These are phyloP conservation scores for Mycena galopus DNA, from an alignment of 768 basidiomycete genomes.

Conservation along the genomic window DNA sequence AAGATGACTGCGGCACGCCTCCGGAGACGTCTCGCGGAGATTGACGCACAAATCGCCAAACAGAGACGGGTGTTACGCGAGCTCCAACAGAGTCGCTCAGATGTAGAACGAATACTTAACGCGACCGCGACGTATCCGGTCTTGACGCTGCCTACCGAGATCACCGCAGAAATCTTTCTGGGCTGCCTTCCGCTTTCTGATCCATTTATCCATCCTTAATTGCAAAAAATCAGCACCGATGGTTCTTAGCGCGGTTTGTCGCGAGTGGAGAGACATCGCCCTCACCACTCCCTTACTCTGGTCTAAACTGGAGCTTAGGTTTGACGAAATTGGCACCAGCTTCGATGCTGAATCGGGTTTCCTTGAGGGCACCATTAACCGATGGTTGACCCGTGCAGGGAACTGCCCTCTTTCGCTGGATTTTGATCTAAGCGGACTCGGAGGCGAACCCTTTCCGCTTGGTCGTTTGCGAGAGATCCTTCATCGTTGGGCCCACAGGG, in stretches of 20 bases:
- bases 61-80: neutral
- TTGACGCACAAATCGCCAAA: too few species aligned
- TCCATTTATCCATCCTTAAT: neutral
- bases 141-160: constrained; percentile 8
- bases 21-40: too few species aligned
- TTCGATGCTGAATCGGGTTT: neutral
- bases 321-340: neutral
- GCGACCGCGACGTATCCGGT: neutral
- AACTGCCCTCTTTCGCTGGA: neutral
- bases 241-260: neutral
- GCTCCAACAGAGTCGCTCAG: neutral
- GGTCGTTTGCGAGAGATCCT: neutral
- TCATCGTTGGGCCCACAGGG: neutral
- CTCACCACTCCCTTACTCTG: neutral
- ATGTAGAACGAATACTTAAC: neutral
- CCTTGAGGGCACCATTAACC: neutral
- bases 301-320: neutral
- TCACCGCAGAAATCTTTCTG: constrained; percentile 3
- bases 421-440: neutral
- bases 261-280: too few species aligned
- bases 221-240: neutral
- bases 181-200: neutral
- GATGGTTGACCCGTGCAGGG: neutral
- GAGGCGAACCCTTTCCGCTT: neutral
- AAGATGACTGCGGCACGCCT: too few species aligned